Percentiles rank a stretch among this genome's conserved stretches.
Evolutionary conservation across 495 filamentous ascomycete genomes (phyloP).

Genomic region (Tuber indicum): DNA sequence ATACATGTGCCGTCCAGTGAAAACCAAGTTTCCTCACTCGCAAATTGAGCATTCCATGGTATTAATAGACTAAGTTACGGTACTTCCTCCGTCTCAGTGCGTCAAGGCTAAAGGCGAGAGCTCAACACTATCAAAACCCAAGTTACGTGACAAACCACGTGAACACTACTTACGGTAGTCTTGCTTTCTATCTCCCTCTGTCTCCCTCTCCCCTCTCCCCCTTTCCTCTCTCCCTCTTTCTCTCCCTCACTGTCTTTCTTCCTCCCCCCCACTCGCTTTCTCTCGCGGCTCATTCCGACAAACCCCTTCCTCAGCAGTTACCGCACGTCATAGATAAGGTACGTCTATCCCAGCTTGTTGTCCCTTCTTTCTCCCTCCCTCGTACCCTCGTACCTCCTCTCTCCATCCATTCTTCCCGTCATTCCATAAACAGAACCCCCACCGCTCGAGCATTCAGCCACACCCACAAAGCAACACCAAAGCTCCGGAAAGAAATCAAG

Average conservation of each 20-base stretch:
- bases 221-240: neutral
- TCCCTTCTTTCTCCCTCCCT: slow-evolving; percentile 23
- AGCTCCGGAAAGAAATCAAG: neutral
- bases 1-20: neutral
- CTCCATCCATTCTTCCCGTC: neutral
- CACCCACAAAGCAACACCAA: neutral
- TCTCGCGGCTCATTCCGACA: neutral
- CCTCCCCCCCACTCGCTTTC: neutral
- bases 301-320: neutral
- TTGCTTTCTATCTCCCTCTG: neutral
- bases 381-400: neutral
- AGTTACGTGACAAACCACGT: slow-evolving; percentile 1
- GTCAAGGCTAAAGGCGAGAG: neutral
- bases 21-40: neutral
- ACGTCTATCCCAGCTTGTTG: slow-evolving; percentile 29
- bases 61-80: neutral
- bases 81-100: neutral
- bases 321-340: slow-evolving; percentile 39
- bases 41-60: no score
- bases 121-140: neutral
- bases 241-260: neutral
- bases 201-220: neutral
- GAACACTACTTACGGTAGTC: neutral
- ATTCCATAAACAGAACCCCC: neutral
- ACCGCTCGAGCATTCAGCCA: neutral